Base-by-base conservation (phyloP, 2,329 filamentous ascomycete species). In the Colletotrichum cordylinicola region DNA sequence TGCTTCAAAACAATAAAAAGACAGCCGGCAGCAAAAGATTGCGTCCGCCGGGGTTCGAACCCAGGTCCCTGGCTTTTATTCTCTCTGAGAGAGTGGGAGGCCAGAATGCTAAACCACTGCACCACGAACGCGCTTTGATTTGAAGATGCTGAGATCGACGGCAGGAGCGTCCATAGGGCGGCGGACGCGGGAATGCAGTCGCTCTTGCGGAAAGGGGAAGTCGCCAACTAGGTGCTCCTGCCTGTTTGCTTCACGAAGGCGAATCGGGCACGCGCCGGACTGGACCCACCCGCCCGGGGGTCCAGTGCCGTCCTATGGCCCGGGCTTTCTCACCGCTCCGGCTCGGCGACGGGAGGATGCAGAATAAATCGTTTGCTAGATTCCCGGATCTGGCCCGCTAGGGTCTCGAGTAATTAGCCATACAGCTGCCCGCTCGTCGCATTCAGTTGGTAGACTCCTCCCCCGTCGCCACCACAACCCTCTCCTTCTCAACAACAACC, bases 71-170 rank as follows among this genome's bases (percentile, higher is more conserved):
- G 66, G 64, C 73, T 75, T 35, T 61, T 58, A 24, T 52, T 52
- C 43, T 48, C 64, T 60, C n/a, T 8, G 16, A 24, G 12, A 67
- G 8, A 10, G 58, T 75, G 73, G 73, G 70, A 75, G 73, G 73
- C 70, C 66, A 70, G 73, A 73, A 75, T 75, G 73, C 73, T 75
- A 75, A 52, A 75, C 73, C 73, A 73, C 73, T 75, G 73, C 73
- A 75, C 70, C 70, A 75, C 73, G 56, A 43, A 62, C 66, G 73
- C 73, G 12, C 48, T 75, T 60, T 72, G 68, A 66, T 43, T 55
- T 52, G 43, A 33, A 13, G 73, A 60, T 73, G 18, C 8, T 52
- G 27, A 55, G 33, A 13, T 12, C n/a, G 24, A 18, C 8, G 24
- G 37, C 21, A 18, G 48, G 9, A 18, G 4, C n/a, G 1, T 1